phyloP scores from a whole-genome alignment of 805 yeast species.

The Candida methanosorbosa region DNA sequence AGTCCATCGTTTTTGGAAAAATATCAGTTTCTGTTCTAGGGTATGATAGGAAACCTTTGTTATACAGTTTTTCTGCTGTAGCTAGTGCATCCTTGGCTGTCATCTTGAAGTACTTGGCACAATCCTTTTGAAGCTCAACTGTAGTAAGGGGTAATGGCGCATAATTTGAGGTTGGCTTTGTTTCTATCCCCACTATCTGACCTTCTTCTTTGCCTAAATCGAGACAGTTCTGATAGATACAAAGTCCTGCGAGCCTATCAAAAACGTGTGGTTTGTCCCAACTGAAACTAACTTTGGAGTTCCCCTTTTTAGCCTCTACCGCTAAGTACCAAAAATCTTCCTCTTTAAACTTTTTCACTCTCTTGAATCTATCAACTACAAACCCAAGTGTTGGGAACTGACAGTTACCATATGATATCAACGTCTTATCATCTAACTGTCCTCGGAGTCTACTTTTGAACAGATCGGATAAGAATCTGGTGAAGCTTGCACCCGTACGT shows the following conservation, averaged over 20 bases:
- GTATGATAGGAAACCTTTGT: conserved; percentile 79
- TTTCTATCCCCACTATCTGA: conserved; percentile 37
- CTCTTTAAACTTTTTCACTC: conserved; percentile 61
- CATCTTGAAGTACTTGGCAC: conserved; percentile 64
- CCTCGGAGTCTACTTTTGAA: conserved; percentile 26
- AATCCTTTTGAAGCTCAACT: conserved; percentile 83
- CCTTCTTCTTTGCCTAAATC: conserved; percentile 36
- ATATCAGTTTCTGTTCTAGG: conserved; percentile 97
- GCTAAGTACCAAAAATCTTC: conserved; percentile 78
- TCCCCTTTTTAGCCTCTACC: conserved; percentile 38
- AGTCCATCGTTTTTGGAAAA: conserved; percentile 72
- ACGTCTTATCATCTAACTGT: conserved; percentile 15
- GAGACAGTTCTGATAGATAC: conserved; percentile 63
- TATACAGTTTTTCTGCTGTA: conserved; percentile 79
- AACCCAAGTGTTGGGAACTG: conserved; percentile 97
- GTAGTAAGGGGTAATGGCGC: conserved; percentile 91
- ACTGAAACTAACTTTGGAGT: conserved; percentile 33
- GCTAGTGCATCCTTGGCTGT: conserved; percentile 74
- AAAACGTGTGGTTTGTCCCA: conserved; percentile 73
- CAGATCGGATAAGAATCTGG: conserved; percentile 63
- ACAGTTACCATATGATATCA: conserved; percentile 81
- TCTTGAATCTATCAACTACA: conserved; percentile 81
- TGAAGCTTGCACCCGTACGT: conserved; percentile 82
- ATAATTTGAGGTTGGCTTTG: conserved; percentile 63
- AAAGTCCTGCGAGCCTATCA: conserved; percentile 57